These are phyloP conservation scores for Hypoxylon sp. DNA, from an alignment of 2,329 filamentous ascomycete genomes.

Conservation along the genomic window DNA sequence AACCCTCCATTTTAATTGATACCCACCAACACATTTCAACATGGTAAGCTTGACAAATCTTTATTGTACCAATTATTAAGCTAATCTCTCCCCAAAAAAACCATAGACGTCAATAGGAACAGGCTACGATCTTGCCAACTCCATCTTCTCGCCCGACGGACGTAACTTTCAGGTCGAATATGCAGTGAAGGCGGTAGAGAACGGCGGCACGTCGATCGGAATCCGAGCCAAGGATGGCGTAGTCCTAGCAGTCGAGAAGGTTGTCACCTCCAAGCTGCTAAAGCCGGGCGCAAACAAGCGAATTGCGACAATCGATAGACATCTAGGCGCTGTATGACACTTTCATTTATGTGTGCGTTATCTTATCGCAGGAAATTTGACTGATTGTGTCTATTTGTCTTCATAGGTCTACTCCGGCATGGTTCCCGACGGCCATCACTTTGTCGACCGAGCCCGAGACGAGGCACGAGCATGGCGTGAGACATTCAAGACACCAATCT, in stretches of 20 bases:
- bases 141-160: slow-evolving; percentile 98
- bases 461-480: slow-evolving; percentile 91
- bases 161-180: slow-evolving; percentile 99
- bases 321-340: slow-evolving; percentile 84
- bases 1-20: background rate
- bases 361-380: background rate
- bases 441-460: slow-evolving; percentile 91
- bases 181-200: slow-evolving; percentile 97
- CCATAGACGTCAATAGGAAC: slow-evolving; percentile 99
- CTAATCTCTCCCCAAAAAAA: slow-evolving; percentile 24
- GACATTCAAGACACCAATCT: slow-evolving; percentile 94
- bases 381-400: slow-evolving; percentile 3
- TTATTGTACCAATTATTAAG: background rate
- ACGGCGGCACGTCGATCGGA: slow-evolving; percentile 93
- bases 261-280: slow-evolving; percentile 92
- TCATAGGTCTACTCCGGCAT: slow-evolving; percentile 91
- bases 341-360: background rate
- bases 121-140: slow-evolving; percentile 99
- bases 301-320: slow-evolving; percentile 92
- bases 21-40: slow-evolving; percentile 10
- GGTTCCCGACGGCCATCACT: slow-evolving; percentile 93
- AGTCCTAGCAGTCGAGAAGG: slow-evolving; percentile 95
- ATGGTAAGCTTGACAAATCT: slow-evolving; percentile 31
- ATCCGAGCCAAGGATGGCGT: slow-evolving; percentile 98
- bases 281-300: slow-evolving; percentile 97